Base-by-base conservation (phyloP, 257 asterid genomes). In the Dorcoceras hygrometricum region DNA sequence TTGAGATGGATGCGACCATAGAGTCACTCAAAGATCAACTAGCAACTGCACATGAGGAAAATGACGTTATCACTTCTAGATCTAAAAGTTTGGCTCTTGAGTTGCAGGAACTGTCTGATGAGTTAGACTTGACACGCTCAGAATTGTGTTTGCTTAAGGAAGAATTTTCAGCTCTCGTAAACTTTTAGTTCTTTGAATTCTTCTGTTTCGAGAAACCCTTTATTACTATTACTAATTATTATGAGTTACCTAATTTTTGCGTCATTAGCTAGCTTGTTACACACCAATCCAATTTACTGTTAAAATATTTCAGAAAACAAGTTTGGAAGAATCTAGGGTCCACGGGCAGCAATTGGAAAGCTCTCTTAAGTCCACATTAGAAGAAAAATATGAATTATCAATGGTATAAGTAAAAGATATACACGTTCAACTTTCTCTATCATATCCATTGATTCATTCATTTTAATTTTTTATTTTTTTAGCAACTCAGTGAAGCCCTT, bases 401-500 rank as follows among this genome's bases (percentile, higher is more conserved):
- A 76, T 86, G 97, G 99, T 93, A 87, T 65, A 26, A 54, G 24
- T 66, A 31, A 43, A 31, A 54, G 62, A 4, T 53, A 67, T 50
- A 2, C 19, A 24, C 27, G 36, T 57, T 32, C 28, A 50, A 22
- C 31, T 67, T 18, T 67, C 50, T 58, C 29, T 32, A 27, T 57
- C 39, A 28, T 57, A 24, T 62, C 48, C 59, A 55, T 64, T 53
- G 69, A 62, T 70, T 22, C 51, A 58, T 56, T 6, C 61, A 67
- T 73, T 62, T 63, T 57, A 14, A n/a, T n/a, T n/a, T n/a, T 74
- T 66, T 63, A 22, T 71, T 75, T 69, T 68, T 66, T 72, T 87
- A 93, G 99, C 96, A 93, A 84, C 87, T 93, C 71, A 76, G 88
- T 57, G 99, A 88, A 74, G 96, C 96, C 75, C 95, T 93, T 70